Base-by-base conservation (phyloP, 495 filamentous ascomycete species). In the Xylaria nigripes region DNA sequence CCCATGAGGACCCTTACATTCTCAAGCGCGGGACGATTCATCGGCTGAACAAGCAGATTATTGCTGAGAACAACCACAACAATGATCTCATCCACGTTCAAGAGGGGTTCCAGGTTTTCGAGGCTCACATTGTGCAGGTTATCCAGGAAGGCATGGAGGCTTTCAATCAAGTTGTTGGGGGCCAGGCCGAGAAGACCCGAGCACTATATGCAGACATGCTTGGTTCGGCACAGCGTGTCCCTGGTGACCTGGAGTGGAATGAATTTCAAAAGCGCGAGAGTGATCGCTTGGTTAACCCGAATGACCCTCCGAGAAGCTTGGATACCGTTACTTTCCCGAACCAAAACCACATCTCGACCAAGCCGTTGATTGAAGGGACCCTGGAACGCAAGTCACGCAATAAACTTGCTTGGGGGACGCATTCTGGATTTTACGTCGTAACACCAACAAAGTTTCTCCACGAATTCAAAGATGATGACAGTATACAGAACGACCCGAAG, bases 381-480 rank as follows among this genome's bases (percentile, higher is more conserved):
- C 77, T 98, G 32, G 89, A 95, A 70, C 85, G 89, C 49, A 96
- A 95, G 71, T 84, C 81, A 36, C 84, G 86, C 41, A 86, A 89
- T 56, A 78, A 89, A 55, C 74, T 83, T 34, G 78, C 76, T 57
- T 81, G 89, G 71, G 85, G 85, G 54, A 95, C 87, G 70, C 84
- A 78, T 53, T 81, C 87, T 1, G 79, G 76, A 54, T 95, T 91
- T 75, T 98, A 95, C 63, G 91, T 92, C 45, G 82, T 97, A 24
- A 96, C 90, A 2, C 85, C 86, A 0, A 78, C 84, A 19, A 85
- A 86, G 57, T 98, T 85, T 70, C 74, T 98, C 44, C 93, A 97
- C 70, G 93, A 97, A 64, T 97, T 94, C 77, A 95, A 95, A 68
- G 89, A 92, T 62, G 84, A 84, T 65, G 92, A 98, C 68, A 85